phyloP scores from a whole-genome alignment of 352 stramenopile genomes.

The Phytophthora pistaciae region DNA sequence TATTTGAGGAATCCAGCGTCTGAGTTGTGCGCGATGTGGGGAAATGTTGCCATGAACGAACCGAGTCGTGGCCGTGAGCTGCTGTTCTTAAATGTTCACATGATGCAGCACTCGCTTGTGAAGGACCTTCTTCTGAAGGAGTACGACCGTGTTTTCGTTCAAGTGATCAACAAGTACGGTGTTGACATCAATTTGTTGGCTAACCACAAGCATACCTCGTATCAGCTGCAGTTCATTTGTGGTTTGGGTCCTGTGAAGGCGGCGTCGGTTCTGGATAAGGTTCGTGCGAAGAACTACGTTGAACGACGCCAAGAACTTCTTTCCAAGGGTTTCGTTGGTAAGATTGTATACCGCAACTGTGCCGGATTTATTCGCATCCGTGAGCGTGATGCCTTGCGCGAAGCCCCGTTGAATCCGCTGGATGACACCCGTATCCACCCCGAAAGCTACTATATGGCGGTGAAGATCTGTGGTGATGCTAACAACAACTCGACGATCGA shows the following conservation, averaged over 20 bases:
- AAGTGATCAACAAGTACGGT: constrained; percentile 89
- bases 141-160: constrained; percentile 89
- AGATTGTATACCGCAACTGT: constrained; percentile 91
- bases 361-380: constrained; percentile 90
- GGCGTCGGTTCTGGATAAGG: constrained; percentile 80
- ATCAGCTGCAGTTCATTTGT: constrained; percentile 90
- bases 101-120: constrained; percentile 88
- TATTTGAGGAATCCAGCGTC: constrained; percentile 89
- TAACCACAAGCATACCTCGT: constrained; percentile 90
- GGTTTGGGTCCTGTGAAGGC: constrained; percentile 88
- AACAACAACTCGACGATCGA: constrained; percentile 94
- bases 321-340: constrained; percentile 85
- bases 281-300: constrained; percentile 87
- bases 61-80: constrained; percentile 82
- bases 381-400: constrained; percentile 85
- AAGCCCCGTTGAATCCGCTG: constrained; percentile 85
- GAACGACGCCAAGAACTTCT: constrained; percentile 88
- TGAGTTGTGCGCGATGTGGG: constrained; percentile 89
- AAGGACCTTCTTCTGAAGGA: constrained; percentile 87
- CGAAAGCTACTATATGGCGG: constrained; percentile 93
- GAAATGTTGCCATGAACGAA: constrained; percentile 82
- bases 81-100: constrained; percentile 87
- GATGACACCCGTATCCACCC: constrained; percentile 91
- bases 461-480: constrained; percentile 92
- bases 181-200: constrained; percentile 91